A percentile compares a stretch with the other conserved stretches of the same genome.
These are phyloP conservation scores for Wickerhamiella azymoides DNA, from an alignment of 805 yeast species.

Conservation along the genomic window DNA sequence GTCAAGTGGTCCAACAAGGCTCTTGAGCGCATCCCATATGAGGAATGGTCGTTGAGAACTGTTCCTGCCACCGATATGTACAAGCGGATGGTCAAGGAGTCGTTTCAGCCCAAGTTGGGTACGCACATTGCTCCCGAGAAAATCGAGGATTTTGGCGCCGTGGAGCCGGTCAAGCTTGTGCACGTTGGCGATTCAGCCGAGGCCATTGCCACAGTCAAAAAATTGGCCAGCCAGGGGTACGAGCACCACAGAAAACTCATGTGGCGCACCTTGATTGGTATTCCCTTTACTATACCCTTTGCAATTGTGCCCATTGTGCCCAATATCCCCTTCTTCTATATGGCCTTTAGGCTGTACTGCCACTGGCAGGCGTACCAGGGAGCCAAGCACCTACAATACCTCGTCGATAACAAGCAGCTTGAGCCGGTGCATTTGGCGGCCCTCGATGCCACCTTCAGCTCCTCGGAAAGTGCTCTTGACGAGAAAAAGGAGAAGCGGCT, in stretches of 20 bases:
- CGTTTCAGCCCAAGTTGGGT: background rate
- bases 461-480: too few relatives aligned
- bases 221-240: conserved; percentile 33
- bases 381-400: conserved; percentile 47
- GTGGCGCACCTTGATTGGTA: conserved; percentile 37
- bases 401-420: conserved; percentile 36
- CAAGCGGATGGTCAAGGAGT: conserved; percentile 31
- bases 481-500: background rate
- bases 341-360: conserved; percentile 70
- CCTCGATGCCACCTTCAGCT: conserved; percentile 9
- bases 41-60: conserved; percentile 59
- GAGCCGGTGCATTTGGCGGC: conserved; percentile 17
- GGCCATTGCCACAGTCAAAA: conserved; percentile 29
- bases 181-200: conserved; percentile 23
- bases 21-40: conserved; percentile 58
- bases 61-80: conserved; percentile 58
- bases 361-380: conserved; percentile 70
- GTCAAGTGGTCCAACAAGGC: conserved; percentile 39
- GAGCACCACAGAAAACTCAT: conserved; percentile 44
- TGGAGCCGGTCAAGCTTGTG: conserved; percentile 29
- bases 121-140: conserved; percentile 4
- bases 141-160: conserved; percentile 14
- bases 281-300: conserved; percentile 72
- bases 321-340: conserved; percentile 80
- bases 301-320: conserved; percentile 78